A percentile compares a stretch with the other conserved stretches of the same genome.
Evolutionary conservation across 176 grass and related monocot species (phyloP).

Genomic region (Pontederia crassipes): DNA sequence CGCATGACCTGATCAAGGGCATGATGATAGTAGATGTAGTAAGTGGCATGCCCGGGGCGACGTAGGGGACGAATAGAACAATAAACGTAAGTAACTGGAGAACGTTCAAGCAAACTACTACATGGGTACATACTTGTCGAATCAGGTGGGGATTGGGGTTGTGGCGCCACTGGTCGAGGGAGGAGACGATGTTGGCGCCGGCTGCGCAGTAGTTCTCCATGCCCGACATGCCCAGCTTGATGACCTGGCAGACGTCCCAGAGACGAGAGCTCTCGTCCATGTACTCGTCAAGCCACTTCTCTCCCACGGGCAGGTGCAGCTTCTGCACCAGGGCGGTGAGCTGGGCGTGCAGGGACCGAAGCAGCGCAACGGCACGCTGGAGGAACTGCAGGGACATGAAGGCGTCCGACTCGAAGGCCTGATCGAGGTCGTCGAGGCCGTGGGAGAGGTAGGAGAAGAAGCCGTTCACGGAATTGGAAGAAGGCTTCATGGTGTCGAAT

Average conservation of each 20-base stretch:
- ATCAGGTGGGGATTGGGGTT: constrained; percentile 28
- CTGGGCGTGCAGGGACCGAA: constrained; percentile 16
- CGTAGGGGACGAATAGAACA: background rate
- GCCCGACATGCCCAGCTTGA: constrained; percentile 49
- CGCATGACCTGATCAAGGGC: constrained; percentile 42
- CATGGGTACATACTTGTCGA: constrained; percentile 28
- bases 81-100: background rate
- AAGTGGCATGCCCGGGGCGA: background rate
- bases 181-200: constrained; percentile 37
- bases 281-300: constrained; percentile 68
- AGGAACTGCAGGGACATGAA: constrained; percentile 19
- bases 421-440: constrained; percentile 20
- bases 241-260: constrained; percentile 60
- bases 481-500: constrained; percentile 13
- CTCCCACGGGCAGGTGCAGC: constrained; percentile 15
- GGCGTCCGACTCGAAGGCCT: constrained; percentile 5
- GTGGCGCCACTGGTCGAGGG: constrained; percentile 24
- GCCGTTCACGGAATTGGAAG: constrained; percentile 1
- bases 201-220: constrained; percentile 55
- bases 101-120: background rate
- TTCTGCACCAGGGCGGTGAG: constrained; percentile 17
- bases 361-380: constrained; percentile 4
- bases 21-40: background rate
- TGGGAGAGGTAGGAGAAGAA: constrained; percentile 15
- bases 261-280: constrained; percentile 90